phyloP scores from a whole-genome alignment of 208 protist species.

The Trypanosoma platydactyli region DNA sequence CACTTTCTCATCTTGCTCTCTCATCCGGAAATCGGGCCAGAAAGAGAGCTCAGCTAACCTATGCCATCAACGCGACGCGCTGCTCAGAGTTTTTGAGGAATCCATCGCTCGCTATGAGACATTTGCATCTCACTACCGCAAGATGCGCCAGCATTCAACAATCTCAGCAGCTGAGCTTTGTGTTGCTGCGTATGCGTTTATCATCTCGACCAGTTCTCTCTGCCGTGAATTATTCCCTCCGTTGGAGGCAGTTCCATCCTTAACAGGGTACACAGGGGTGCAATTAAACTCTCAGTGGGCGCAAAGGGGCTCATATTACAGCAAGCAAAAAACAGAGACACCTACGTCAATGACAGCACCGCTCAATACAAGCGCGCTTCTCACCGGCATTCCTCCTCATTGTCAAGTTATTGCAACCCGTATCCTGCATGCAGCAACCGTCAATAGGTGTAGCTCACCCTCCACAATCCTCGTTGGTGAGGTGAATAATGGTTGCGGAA shows the following conservation, averaged over 20 bases:
- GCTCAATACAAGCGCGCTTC: conserved; percentile 1
- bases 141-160: not conserved
- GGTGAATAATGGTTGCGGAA: not conserved
- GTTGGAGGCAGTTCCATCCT: conserved; percentile 14
- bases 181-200: conserved; percentile 63
- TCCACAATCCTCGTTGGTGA: not conserved
- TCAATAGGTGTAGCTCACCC: not conserved
- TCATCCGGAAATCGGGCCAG: not conserved
- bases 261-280: not conserved
- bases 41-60: not conserved
- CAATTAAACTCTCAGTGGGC: not conserved
- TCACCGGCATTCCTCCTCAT: conserved; percentile 12
- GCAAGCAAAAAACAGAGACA: not conserved
- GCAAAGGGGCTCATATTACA: conserved; percentile 5
- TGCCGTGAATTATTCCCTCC: conserved; percentile 51
- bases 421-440: conserved; percentile 6
- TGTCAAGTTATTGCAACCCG: conserved; percentile 18
- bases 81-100: conserved; percentile 1
- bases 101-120: conserved; percentile 21
- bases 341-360: not conserved
- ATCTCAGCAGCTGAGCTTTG: conserved; percentile 61
- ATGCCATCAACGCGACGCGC: not conserved
- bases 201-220: conserved; percentile 58
- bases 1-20: not conserved
- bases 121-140: conserved; percentile 24